These are phyloP conservation scores for Coprinellus aureogranulatus DNA, from an alignment of 768 basidiomycete genomes.

Conservation along the genomic window DNA sequence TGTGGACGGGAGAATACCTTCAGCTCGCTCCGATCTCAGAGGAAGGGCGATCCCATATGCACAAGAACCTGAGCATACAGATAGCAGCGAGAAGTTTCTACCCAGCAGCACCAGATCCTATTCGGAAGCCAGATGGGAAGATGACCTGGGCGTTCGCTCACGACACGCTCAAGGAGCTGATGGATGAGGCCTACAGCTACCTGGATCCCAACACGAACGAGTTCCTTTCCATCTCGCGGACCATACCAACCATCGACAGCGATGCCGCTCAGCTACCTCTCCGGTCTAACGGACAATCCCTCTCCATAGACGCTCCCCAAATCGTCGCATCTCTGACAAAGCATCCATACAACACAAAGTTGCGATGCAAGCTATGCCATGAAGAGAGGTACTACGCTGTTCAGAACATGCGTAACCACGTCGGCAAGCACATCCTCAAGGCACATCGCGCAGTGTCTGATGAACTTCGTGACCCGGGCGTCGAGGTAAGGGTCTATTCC, in stretches of 20 bases:
- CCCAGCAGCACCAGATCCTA: background rate
- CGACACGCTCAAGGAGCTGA: background rate
- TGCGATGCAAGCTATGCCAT: background rate
- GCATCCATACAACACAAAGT: background rate
- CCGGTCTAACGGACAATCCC: background rate
- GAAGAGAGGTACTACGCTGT: background rate
- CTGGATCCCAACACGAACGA: background rate
- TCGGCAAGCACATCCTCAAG: constrained; percentile 13
- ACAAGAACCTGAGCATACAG: background rate
- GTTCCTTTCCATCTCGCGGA: background rate
- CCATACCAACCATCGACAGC: background rate
- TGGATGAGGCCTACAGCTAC: background rate
- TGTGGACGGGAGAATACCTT: constrained; percentile 11
- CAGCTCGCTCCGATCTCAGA: background rate
- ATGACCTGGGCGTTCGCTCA: background rate
- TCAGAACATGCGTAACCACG: constrained; percentile 16
- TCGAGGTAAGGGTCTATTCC: too few relatives aligned
- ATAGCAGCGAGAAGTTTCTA: background rate
- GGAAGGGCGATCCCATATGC: background rate
- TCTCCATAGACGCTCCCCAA: background rate
- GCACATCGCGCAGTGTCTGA: background rate
- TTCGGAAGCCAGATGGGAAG: background rate
- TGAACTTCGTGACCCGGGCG: background rate
- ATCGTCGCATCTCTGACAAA: background rate
- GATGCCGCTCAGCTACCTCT: background rate